Percentiles rank a stretch among this genome's conserved stretches.
Evolutionary conservation across 1,284 basidiomycete species (phyloP).

Genomic region (Wolfiporia cocos): DNA sequence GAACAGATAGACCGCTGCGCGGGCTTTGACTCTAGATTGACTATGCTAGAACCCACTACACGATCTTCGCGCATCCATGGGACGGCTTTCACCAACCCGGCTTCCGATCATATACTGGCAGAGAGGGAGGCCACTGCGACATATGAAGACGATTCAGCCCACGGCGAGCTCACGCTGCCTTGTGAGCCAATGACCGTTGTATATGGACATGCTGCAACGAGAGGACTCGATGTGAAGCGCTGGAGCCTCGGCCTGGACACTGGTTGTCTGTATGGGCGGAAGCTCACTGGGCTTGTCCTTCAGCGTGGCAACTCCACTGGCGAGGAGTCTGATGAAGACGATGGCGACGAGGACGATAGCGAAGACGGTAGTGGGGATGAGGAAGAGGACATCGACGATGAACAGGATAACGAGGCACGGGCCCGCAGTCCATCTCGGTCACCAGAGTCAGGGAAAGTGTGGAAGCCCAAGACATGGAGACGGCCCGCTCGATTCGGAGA

Average conservation of each 20-base stretch:
- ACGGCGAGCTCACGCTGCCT: conserved; percentile 31
- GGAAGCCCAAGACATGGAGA: too few relatives aligned
- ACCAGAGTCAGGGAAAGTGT: conserved; percentile 9
- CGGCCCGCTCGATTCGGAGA: conserved; percentile 21
- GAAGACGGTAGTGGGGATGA: conserved; percentile 22
- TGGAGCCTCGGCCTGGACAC: conserved; percentile 81
- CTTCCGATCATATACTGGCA: neutral
- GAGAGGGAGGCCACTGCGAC: conserved; percentile 7
- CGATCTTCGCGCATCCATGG: neutral
- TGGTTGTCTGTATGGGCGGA: conserved; percentile 66
- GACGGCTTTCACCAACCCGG: neutral
- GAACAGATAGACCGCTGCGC: conserved; percentile 61
- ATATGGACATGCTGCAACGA: conserved; percentile 76
- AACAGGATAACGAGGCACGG: conserved; percentile 12
- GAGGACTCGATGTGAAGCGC: conserved; percentile 71
- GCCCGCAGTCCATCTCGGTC: too few relatives aligned
- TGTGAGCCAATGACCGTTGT: conserved; percentile 77
- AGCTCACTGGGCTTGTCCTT: conserved; percentile 56
- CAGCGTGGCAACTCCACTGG: conserved; percentile 17
- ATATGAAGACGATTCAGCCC: conserved; percentile 8
- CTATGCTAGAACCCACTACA: too few relatives aligned
- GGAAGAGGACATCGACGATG: conserved; percentile 16
- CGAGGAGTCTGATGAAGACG: conserved; percentile 2
- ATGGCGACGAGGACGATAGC: conserved; percentile 10
- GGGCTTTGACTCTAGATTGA: conserved; percentile 35